Percentiles rank a stretch among this genome's conserved stretches.
These are phyloP conservation scores for Tolypocladium endophyticum DNA, from an alignment of 2,329 filamentous ascomycete genomes.

Conservation along the genomic window DNA sequence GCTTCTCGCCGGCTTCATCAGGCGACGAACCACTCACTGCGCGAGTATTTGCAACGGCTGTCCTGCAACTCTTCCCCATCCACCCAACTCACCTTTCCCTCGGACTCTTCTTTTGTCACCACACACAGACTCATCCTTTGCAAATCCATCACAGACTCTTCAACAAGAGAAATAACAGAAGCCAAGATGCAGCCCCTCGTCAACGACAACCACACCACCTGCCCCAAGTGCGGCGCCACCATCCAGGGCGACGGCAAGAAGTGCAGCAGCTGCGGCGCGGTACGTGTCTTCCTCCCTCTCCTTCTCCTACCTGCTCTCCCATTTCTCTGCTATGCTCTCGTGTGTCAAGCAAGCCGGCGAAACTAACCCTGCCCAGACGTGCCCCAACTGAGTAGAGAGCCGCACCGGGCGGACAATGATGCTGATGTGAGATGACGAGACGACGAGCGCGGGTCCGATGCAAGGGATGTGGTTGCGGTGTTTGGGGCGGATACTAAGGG, in stretches of 20 bases:
- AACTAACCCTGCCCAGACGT: constrained; percentile 12
- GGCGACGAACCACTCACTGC: background rate
- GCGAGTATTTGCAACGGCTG: background rate
- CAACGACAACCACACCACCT: constrained; percentile 28
- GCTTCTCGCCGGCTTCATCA: background rate
- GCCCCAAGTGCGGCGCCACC: constrained; percentile 46
- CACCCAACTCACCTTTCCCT: no score
- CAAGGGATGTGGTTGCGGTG: background rate
- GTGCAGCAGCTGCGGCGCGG: constrained; percentile 46
- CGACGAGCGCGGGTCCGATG: background rate
- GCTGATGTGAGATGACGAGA: background rate
- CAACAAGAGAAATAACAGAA: background rate
- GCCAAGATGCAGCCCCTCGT: constrained; percentile 21
- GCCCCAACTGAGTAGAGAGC: constrained; percentile 15
- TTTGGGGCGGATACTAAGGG: background rate
- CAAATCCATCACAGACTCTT: background rate
- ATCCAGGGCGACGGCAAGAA: constrained; percentile 37
- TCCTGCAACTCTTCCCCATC: background rate
- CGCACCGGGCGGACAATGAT: background rate
- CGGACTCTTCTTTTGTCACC: no score
- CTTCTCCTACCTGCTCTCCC: background rate
- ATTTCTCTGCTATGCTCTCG: background rate
- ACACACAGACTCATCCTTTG: no score
- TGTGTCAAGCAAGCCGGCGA: background rate
- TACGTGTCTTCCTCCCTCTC: constrained; percentile 25